Conservation (phyloP, 306 rosid species). For the Dicorynia guianensis region DNA sequence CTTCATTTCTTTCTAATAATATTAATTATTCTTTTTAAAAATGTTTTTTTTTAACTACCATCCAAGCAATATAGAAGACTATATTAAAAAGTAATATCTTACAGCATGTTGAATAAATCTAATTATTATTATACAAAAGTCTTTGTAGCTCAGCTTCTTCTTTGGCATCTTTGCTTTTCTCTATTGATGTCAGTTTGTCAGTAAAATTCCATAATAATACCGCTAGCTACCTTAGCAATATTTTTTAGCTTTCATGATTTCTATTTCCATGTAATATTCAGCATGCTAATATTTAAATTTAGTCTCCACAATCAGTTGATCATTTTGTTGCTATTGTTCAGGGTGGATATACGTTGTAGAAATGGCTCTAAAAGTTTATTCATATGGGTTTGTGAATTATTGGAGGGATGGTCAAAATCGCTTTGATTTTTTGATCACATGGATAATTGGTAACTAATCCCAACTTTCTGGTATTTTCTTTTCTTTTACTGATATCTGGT, state of each 20-base stretch:
- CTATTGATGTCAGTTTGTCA: constrained; percentile 15
- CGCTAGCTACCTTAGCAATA: constrained; percentile 14
- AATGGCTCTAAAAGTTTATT: constrained; percentile 83
- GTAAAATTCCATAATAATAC: neutral
- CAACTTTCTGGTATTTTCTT: constrained; percentile 14
- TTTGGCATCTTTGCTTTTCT: constrained; percentile 31
- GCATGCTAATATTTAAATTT: neutral
- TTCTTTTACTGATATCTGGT: constrained; percentile 29
- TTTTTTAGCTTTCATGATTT: constrained; percentile 27
- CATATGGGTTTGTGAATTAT: constrained; percentile 88
- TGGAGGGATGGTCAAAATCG: constrained; percentile 96
- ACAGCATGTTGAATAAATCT: constrained; percentile 7
- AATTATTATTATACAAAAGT: neutral
- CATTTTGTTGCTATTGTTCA: constrained; percentile 49
- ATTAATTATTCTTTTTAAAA: too few species aligned
- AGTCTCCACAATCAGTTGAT: constrained; percentile 29
- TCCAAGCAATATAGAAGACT: too few species aligned
- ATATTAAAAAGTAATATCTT: neutral
- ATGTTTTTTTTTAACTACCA: too few species aligned
- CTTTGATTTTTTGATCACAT: constrained; percentile 87
- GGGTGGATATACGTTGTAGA: constrained; percentile 95
- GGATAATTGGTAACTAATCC: constrained; percentile 74
- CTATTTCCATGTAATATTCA: constrained; percentile 1
- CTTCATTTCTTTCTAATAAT: too few species aligned
- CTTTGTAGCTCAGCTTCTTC: constrained; percentile 23